A percentile compares a stretch with the other conserved stretches of the same genome.
Conservation (phyloP, 306 rosid genomes). For the Canavalia ensiformis region DNA sequence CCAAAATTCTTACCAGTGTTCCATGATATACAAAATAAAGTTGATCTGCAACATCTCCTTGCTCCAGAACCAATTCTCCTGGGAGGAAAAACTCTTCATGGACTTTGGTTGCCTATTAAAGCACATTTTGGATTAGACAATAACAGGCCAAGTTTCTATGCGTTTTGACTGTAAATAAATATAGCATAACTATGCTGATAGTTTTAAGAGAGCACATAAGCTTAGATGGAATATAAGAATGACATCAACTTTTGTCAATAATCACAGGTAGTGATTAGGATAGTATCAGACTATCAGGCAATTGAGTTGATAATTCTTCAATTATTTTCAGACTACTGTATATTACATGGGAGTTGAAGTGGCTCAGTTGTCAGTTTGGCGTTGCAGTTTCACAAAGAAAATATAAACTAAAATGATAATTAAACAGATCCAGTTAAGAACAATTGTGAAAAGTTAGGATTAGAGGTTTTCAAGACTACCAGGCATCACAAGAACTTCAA, state of each 20-base stretch:
- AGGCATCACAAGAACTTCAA: neutral
- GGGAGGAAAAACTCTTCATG: slow-evolving; percentile 76
- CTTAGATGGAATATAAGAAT: neutral
- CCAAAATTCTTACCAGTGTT: slow-evolving; percentile 60
- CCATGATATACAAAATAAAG: slow-evolving; percentile 71
- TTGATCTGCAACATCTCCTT: slow-evolving; percentile 64
- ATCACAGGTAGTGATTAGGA: neutral
- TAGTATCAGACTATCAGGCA: too few relatives aligned
- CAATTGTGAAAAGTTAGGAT: neutral
- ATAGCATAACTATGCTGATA: neutral
- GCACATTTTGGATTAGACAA: slow-evolving; percentile 6
- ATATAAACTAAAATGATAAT: neutral
- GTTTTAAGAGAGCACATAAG: neutral
- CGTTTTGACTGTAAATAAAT: neutral
- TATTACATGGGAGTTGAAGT: neutral
- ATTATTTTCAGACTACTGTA: neutral
- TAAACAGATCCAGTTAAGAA: neutral
- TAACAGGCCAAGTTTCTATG: slow-evolving; percentile 14
- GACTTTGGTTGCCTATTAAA: slow-evolving; percentile 63
- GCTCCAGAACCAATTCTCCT: slow-evolving; percentile 67
- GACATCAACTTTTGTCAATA: neutral
- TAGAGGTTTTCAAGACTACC: neutral
- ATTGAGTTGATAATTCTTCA: neutral
- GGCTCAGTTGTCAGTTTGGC: neutral
- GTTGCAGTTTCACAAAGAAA: slow-evolving; percentile 3